Base-by-base conservation (phyloP, 1,139 yeast genomes). In the Yamadazyma friedrichii region DNA sequence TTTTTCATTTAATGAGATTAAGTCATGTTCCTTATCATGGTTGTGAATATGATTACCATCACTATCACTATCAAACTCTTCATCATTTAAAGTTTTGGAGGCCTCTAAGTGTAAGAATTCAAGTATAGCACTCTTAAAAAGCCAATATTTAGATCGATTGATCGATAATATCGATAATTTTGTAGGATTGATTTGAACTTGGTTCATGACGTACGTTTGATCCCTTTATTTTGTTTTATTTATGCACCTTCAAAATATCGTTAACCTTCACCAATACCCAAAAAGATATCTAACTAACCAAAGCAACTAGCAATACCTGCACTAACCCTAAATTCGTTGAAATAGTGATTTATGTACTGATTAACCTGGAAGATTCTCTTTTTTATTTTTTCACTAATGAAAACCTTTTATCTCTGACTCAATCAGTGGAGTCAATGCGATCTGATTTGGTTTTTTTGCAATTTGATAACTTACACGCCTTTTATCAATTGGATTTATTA, bases 71-170 rank as follows among this genome's bases (percentile, higher is more conserved):
- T 53, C 62, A 20, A 51, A 58, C 6, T 50, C 56, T 29, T 53
- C 44, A 10, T 42, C 43, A 12, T 39, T 39, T 2, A 34, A 31
- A 8, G 48, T 37, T 34, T 52, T 53, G 12, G 36, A 37, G 1
- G 54, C 50, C 43, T 59, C 62, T 4, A 42, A 41, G 37, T 64
- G 61, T 35, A 77, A 54, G 15, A 77, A 62, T 44, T 64, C 67
- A 15, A 76, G 58, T 10, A 76, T 64, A 0, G 80, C 68, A 35
- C 74, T 62, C 36, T 72, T 62, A 46, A 76, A 76, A 10, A 78
- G 47, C 82, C 82, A 78, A 49, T 69, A 73, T 43, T 68, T 66
- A 15, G 61, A 61, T 44, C 82, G 56, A 1, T 78, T 76, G 17
- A 77, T 66, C 1, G 82, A 73, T 43, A 78, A 58, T 22, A 76